Evolutionary conservation across 306 rosid species (phyloP).

Genomic region (Malus sylvestris): DNA sequence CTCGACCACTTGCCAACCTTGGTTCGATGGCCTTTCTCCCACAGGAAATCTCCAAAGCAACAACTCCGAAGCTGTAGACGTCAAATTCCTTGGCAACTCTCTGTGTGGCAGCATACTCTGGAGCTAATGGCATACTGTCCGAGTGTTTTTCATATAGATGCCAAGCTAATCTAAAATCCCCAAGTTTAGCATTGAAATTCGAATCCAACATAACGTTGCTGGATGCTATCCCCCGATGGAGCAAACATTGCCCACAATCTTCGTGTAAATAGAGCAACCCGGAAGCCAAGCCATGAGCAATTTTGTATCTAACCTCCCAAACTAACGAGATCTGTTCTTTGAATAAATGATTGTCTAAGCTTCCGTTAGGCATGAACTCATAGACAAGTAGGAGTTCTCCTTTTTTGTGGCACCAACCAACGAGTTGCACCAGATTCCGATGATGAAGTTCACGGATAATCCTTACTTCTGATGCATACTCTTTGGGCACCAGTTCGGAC

Average conservation of each 20-base stretch:
- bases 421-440: not conserved
- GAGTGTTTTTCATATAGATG: too few species aligned
- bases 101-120: not conserved
- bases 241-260: not conserved
- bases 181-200: not conserved
- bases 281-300: not conserved
- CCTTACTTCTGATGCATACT: not conserved
- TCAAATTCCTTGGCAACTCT: not conserved
- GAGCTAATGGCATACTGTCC: not conserved
- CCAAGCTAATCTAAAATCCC: not conserved
- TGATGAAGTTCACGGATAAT: not conserved
- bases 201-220: not conserved
- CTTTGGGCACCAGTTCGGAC: not conserved
- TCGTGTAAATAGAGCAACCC: not conserved
- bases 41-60: slow-evolving; percentile 29
- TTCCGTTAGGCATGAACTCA: not conserved
- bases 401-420: not conserved
- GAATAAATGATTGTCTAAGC: not conserved
- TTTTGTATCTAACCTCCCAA: not conserved
- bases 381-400: not conserved
- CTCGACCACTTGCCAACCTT: not conserved
- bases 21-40: slow-evolving; percentile 24
- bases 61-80: slow-evolving; percentile 25
- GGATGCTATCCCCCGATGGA: not conserved
- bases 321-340: too few species aligned